Percentiles rank a stretch among this genome's conserved stretches.
phyloP scores from a whole-genome alignment of 352 stramenopile genomes.

The Phytophthora sp. region DNA sequence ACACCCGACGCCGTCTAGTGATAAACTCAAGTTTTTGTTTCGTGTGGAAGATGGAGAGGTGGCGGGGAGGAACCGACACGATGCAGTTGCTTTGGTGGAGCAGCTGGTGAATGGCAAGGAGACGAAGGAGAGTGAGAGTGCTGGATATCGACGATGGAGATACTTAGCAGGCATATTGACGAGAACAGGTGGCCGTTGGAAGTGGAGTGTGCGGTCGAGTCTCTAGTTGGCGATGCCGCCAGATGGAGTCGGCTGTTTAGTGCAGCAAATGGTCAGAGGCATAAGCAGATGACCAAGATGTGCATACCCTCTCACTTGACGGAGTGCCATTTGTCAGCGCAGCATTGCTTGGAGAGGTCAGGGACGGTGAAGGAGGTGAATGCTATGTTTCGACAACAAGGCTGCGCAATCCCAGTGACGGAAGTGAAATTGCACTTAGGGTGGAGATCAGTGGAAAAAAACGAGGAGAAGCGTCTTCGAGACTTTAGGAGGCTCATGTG shows the following conservation, averaged over 20 bases:
- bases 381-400: background rate
- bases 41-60: conserved; percentile 1
- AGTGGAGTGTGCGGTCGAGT: conserved; percentile 13
- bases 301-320: conserved; percentile 15
- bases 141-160: conserved; percentile 13
- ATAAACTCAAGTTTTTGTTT: conserved; percentile 4
- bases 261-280: background rate
- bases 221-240: background rate
- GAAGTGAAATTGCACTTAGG: conserved; percentile 20
- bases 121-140: conserved; percentile 7
- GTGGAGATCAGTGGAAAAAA: conserved; percentile 8
- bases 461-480: conserved; percentile 14
- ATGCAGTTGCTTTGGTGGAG: conserved; percentile 4
- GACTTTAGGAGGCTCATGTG: conserved; percentile 13
- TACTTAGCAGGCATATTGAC: conserved; percentile 14
- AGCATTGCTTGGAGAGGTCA: conserved; percentile 14
- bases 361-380: conserved; percentile 8
- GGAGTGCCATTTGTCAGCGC: conserved; percentile 7
- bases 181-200: conserved; percentile 7
- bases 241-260: conserved; percentile 3
- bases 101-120: conserved; percentile 3
- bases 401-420: background rate
- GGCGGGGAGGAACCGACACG: background rate
- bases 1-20: background rate
- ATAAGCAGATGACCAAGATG: conserved; percentile 10